Evolutionary conservation across 2,329 filamentous ascomycete species (phyloP), one percentile per base, ranked within the genome.

Genomic region (Aspergillus carbonarius): DNA sequence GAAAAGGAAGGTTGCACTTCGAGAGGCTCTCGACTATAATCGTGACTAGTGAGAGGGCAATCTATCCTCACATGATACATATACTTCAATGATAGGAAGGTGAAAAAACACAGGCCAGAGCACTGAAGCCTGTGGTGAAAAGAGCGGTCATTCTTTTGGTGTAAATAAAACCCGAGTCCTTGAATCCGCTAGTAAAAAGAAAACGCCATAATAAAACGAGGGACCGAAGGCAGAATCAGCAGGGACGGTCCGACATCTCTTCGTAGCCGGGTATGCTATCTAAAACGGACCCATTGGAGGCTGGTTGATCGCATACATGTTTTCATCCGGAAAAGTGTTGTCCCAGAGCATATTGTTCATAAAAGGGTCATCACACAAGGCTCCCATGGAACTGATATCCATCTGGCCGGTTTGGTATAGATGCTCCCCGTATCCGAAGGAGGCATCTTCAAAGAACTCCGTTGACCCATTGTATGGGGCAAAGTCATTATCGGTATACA

Each of bases 41-140:
- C 51, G 37, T 54, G 23, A 54, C 51, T 54, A 54, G 51, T 54
- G 51, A 54, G 51, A 54, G 51, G 34, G 37, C 25, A 34, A 34
- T 42, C 37, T 32, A 54, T 42, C 40, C 50, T 27, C 39, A 20
- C 5, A 23, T 54, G 25, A 42, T 42, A 42, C 37, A 44, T 53
- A 53, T 37, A 54, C 27, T 25, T 32, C 27, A 48, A 48, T 27
- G 15, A 32, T 6, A 42, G 49, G 23, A 52, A 30, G 25, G 37
- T 27, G 27, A 18, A n/a, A n/a, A 15, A 53, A 53, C 35, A 27
- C 12, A 54, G 37, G 23, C 25, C 25, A 54, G 48, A 23, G 25
- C 44, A 44, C 5, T 30, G 39, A 13, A 18, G 51, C 37, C 30
- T 8, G 50, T 42, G 27, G 10, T 23, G 23, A 23, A 42, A 20